These are phyloP conservation scores for Alternaria sp. DNA, from an alignment of 2,329 filamentous ascomycete species.

Conservation along the genomic window DNA sequence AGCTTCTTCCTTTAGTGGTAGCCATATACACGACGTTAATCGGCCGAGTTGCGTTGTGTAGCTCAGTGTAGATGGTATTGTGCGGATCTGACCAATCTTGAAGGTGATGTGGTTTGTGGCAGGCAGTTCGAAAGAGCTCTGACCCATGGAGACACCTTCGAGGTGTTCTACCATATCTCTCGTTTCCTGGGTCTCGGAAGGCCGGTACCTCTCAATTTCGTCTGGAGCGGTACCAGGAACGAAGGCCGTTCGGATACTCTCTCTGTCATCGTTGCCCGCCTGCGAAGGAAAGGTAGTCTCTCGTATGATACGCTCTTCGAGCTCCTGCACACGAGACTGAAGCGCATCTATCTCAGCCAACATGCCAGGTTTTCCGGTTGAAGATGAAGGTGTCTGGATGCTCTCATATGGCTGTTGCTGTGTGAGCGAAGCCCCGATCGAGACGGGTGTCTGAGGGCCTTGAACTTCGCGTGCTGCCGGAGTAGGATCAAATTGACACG, in stretches of 20 bases:
- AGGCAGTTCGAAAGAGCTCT: background rate
- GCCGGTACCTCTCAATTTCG: accelerated
- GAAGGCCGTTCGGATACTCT: background rate
- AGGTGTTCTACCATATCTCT: background rate
- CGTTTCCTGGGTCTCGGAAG: background rate
- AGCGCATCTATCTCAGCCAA: background rate
- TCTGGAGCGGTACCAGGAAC: background rate
- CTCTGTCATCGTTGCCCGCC: background rate
- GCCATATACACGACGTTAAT: background rate
- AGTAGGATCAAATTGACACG: slow-evolving; percentile 17
- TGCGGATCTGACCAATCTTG: background rate
- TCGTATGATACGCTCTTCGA: background rate
- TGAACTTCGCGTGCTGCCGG: background rate
- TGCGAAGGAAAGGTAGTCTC: background rate
- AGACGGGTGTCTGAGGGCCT: background rate
- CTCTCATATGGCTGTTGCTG: background rate
- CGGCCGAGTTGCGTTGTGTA: background rate
- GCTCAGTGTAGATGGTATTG: background rate
- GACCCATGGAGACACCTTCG: background rate
- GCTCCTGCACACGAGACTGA: background rate
- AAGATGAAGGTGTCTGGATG: background rate
- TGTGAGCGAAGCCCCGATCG: background rate
- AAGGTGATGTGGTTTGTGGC: background rate
- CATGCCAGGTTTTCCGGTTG: background rate
- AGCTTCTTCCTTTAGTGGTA: slow-evolving; percentile 42